Evolutionary conservation across 2,329 filamentous ascomycete species (phyloP).

Genomic region (Beauveria sp.): DNA sequence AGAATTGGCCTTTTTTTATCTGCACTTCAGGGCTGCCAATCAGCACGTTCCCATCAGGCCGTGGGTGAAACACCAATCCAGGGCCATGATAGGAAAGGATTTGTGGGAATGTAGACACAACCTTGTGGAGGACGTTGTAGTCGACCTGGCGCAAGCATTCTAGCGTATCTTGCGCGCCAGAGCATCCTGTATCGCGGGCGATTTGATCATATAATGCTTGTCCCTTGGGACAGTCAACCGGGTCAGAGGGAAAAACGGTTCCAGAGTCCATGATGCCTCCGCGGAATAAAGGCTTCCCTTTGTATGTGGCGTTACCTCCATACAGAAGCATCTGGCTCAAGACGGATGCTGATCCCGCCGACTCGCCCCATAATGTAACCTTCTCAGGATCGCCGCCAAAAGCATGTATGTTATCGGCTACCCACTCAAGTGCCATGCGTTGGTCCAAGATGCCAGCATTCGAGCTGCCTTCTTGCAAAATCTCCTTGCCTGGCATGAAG

Average conservation of each 20-base stretch:
- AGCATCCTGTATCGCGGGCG: conserved; percentile 44
- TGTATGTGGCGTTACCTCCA: conserved; percentile 54
- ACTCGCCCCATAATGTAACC: conserved; percentile 60
- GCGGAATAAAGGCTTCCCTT: conserved; percentile 55
- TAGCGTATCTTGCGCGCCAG: background rate
- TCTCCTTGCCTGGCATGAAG: conserved; percentile 49
- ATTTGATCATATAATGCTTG: conserved; percentile 49
- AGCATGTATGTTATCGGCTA: conserved; percentile 53
- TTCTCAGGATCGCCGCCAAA: conserved; percentile 60
- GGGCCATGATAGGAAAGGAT: conserved; percentile 61
- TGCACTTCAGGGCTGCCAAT: conserved; percentile 56
- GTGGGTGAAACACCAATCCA: conserved; percentile 64
- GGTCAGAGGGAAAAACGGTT: conserved; percentile 39
- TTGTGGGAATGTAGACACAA: conserved; percentile 55
- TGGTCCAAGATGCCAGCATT: conserved; percentile 58
- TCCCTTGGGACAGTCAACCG: conserved; percentile 46
- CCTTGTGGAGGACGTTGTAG: conserved; percentile 46
- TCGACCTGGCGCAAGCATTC: conserved; percentile 4
- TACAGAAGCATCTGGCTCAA: conserved; percentile 56
- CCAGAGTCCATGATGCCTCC: conserved; percentile 59
- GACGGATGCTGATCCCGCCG: conserved; percentile 51
- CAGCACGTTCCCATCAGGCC: conserved; percentile 60
- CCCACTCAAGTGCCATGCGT: conserved; percentile 52
- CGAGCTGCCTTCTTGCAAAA: conserved; percentile 44
- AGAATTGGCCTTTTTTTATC: conserved; percentile 38